A percentile compares a stretch with the other conserved stretches of the same genome.
Conservation (phyloP, 345 rosid genomes). For the Rhodamnia argentea region DNA sequence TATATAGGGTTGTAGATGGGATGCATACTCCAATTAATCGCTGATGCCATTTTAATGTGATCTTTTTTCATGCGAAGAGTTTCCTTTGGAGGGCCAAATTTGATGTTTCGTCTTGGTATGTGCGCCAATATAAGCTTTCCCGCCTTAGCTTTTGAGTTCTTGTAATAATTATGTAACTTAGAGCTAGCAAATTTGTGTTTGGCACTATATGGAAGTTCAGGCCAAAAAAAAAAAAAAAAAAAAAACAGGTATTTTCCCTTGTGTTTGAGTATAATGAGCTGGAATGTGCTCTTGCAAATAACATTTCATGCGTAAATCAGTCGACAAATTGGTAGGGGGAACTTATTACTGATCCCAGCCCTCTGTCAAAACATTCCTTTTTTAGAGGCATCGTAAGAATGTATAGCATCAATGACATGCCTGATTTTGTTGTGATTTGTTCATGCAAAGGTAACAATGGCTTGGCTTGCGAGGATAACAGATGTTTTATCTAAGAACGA, state of each 20-base stretch:
- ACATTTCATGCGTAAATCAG: background rate
- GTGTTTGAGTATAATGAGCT: background rate
- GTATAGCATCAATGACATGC: too few species aligned
- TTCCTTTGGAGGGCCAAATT: background rate
- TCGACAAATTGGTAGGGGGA: background rate
- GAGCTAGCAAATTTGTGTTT: too few species aligned
- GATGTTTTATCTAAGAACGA: too few species aligned
- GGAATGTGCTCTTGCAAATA: background rate
- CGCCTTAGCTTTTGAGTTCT: background rate
- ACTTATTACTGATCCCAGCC: background rate
- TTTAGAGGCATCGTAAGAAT: too few species aligned
- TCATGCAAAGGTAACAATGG: too few species aligned
- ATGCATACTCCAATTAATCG: slow-evolving; percentile 81
- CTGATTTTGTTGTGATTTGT: too few species aligned
- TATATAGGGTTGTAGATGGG: slow-evolving; percentile 63
- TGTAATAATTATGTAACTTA: background rate
- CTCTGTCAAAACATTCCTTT: too few species aligned
- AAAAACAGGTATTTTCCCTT: too few species aligned
- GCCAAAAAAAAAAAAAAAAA: too few species aligned
- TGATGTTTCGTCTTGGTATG: background rate
- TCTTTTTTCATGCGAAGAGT: background rate
- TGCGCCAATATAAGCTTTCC: background rate
- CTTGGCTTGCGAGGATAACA: too few species aligned
- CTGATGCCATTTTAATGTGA: slow-evolving; percentile 11
- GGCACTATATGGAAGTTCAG: too few species aligned